These are phyloP conservation scores for Cadophora sp. DNA, from an alignment of 2,329 filamentous ascomycete species.

Conservation along the genomic window DNA sequence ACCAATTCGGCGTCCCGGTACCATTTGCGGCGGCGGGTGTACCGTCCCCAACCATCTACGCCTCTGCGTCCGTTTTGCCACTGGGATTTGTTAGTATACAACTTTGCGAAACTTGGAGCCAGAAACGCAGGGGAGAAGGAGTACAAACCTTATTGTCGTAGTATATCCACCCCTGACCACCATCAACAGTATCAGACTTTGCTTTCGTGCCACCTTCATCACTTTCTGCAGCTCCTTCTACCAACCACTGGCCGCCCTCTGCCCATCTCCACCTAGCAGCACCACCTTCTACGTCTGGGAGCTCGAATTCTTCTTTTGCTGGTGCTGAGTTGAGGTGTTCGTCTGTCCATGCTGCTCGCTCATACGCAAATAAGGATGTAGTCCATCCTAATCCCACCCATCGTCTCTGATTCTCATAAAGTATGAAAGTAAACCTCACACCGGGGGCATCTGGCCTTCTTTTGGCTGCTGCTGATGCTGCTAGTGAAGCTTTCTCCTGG, in stretches of 20 bases:
- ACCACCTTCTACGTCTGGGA: slow-evolving; percentile 70
- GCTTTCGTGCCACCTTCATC: slow-evolving; percentile 50
- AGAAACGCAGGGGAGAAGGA: not conserved
- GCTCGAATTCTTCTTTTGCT: slow-evolving; percentile 72
- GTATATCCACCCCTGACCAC: slow-evolving; percentile 87
- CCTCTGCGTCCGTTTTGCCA: slow-evolving; percentile 90
- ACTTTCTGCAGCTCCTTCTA: slow-evolving; percentile 74
- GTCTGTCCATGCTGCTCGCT: slow-evolving; percentile 91
- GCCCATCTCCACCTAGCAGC: slow-evolving; percentile 81
- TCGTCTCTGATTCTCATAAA: slow-evolving; percentile 94
- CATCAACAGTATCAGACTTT: slow-evolving; percentile 46
- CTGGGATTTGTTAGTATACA: slow-evolving; percentile 51
- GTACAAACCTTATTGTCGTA: slow-evolving; percentile 89
- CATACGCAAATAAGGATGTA: slow-evolving; percentile 86
- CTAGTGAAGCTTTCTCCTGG: slow-evolving; percentile 42
- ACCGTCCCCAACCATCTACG: slow-evolving; percentile 90
- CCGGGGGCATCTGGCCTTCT: slow-evolving; percentile 68
- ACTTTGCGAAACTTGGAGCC: not conserved
- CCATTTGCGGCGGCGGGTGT: slow-evolving; percentile 94
- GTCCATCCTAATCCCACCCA: slow-evolving; percentile 98
- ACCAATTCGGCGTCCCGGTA: slow-evolving; percentile 95
- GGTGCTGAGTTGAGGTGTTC: slow-evolving; percentile 88
- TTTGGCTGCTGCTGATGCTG: slow-evolving; percentile 46
- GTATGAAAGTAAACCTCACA: slow-evolving; percentile 93
- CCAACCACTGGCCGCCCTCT: slow-evolving; percentile 81